Percentiles rank a stretch among this genome's conserved stretches.
These are phyloP conservation scores for Endoconidiophora polonica DNA, from an alignment of 2,329 filamentous ascomycete species.

Conservation along the genomic window DNA sequence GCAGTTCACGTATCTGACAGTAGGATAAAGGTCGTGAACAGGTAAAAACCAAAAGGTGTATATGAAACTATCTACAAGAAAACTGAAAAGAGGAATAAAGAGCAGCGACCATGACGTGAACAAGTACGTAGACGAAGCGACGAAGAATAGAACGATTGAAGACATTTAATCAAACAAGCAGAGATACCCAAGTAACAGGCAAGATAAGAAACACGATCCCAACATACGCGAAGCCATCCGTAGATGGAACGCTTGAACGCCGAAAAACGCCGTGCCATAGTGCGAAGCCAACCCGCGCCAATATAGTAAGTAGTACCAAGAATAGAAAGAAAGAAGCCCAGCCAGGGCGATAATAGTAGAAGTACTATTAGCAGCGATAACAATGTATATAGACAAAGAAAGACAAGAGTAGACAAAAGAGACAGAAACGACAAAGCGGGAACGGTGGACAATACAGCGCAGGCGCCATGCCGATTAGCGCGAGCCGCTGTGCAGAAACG, in stretches of 20 bases:
- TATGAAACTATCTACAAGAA: conserved; percentile 10
- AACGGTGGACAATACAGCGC: neutral
- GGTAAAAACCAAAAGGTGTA: conserved; percentile 9
- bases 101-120: conserved; percentile 1
- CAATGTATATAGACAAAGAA: neutral
- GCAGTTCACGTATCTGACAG: too few species aligned
- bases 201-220: conserved; percentile 3
- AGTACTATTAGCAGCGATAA: too few species aligned
- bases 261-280: too few species aligned
- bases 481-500: neutral
- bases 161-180: neutral
- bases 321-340: neutral
- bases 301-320: too few species aligned
- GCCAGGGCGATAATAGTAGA: too few species aligned
- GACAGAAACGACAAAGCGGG: neutral
- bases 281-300: too few species aligned
- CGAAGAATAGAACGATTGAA: neutral
- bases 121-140: neutral
- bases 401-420: neutral
- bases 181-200: neutral
- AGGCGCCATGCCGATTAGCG: too few species aligned
- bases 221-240: neutral
- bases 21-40: neutral
- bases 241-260: too few species aligned
- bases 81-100: neutral